Evolutionary conservation across 225 moss, liverwort and hornwort genomes (phyloP).

Genomic region (Lunularia cruciata): DNA sequence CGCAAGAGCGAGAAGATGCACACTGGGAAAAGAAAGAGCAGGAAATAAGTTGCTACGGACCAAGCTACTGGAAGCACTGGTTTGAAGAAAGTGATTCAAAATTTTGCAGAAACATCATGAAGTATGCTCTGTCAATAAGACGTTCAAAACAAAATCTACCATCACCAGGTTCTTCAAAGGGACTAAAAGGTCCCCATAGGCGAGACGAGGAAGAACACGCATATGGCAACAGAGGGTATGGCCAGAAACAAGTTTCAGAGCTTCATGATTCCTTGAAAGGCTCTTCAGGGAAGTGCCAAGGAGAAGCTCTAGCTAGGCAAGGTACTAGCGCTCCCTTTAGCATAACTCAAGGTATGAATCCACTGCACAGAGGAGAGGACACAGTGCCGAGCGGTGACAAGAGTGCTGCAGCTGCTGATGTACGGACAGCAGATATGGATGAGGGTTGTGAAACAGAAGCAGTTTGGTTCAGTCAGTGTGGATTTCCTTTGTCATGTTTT

Average conservation of each 20-base stretch:
- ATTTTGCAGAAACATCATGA: slow-evolving; percentile 21
- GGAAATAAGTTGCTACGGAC: slow-evolving; percentile 60
- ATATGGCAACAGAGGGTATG: background rate
- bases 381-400: background rate
- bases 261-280: background rate
- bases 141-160: background rate
- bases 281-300: background rate
- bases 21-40: slow-evolving; percentile 33
- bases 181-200: background rate
- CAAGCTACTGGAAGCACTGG: slow-evolving; percentile 66
- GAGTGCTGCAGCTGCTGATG: background rate
- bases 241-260: background rate
- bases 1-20: too few relatives aligned
- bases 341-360: background rate
- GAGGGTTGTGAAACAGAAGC: slow-evolving; percentile 8
- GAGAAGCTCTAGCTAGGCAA: background rate
- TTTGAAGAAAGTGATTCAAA: slow-evolving; percentile 49
- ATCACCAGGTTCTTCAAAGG: background rate
- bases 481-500: slow-evolving; percentile 16
- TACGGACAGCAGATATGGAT: background rate
- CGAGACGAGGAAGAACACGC: background rate
- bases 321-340: background rate
- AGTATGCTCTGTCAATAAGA: slow-evolving; percentile 23
- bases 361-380: background rate
- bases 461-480: slow-evolving; percentile 7